These are phyloP conservation scores for Monosporascus sp. DNA, from an alignment of 2,329 filamentous ascomycete genomes.

Conservation along the genomic window DNA sequence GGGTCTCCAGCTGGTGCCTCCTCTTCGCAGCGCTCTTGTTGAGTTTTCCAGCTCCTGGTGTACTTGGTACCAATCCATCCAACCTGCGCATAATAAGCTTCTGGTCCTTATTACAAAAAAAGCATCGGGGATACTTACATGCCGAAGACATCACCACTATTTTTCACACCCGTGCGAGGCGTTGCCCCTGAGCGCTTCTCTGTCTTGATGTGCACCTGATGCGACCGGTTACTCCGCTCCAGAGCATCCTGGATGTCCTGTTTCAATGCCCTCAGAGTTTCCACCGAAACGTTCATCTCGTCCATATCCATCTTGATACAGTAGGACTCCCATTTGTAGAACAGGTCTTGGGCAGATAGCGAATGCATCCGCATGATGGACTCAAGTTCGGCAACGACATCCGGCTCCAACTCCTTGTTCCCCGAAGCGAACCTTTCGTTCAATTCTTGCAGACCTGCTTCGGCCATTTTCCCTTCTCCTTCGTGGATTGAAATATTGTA, in stretches of 20 bases:
- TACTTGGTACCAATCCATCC: constrained; percentile 63
- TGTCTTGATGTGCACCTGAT: constrained; percentile 57
- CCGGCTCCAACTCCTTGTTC: constrained; percentile 60
- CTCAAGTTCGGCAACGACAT: constrained; percentile 74
- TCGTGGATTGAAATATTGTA: not conserved
- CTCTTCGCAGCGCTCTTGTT: constrained; percentile 30
- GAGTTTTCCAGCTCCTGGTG: constrained; percentile 44
- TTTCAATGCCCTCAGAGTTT: constrained; percentile 72
- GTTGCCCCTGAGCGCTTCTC: constrained; percentile 59
- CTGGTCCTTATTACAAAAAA: constrained; percentile 1
- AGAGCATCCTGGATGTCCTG: constrained; percentile 79
- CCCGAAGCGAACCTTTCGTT: constrained; percentile 49
- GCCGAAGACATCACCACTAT: constrained; percentile 68
- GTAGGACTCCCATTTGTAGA: constrained; percentile 99
- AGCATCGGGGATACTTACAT: constrained; percentile 49
- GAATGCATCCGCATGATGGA: constrained; percentile 83
- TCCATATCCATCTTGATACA: constrained; percentile 89
- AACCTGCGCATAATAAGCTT: constrained; percentile 39
- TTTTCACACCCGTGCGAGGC: constrained; percentile 52
- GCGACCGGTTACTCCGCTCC: constrained; percentile 64
- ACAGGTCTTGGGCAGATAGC: constrained; percentile 78
- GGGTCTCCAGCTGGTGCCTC: constrained; percentile 38
- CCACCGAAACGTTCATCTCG: constrained; percentile 64
- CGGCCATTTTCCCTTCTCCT: constrained; percentile 28
- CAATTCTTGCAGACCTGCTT: constrained; percentile 33